Conservation (phyloP, 2,329 filamentous ascomycete species). For the Lachnellula occidentalis region DNA sequence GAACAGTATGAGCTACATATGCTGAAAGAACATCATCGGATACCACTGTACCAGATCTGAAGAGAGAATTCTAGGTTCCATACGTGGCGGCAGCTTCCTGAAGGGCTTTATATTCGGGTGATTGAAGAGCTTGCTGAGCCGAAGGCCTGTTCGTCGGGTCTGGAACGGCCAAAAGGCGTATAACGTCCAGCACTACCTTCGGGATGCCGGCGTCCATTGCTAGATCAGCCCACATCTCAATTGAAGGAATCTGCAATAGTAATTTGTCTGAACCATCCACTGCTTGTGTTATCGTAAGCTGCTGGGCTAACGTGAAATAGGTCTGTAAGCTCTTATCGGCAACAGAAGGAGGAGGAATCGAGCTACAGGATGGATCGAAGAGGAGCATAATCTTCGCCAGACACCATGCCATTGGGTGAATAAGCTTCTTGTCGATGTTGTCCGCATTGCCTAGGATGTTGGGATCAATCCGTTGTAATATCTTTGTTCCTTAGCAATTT, state of each 20-base stretch:
- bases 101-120: slow-evolving; percentile 5
- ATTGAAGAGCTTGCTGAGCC: slow-evolving; percentile 13
- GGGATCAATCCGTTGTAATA: slow-evolving; percentile 12
- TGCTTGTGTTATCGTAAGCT: slow-evolving; percentile 11
- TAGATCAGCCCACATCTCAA: slow-evolving; percentile 14
- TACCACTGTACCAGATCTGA: neutral
- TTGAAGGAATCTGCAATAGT: slow-evolving; percentile 14
- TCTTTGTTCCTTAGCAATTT: slow-evolving; percentile 8
- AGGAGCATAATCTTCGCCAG: slow-evolving; percentile 15
- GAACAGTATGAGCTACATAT: too few relatives aligned
- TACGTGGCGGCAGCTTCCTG: neutral
- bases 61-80: neutral
- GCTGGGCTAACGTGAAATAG: slow-evolving; percentile 14
- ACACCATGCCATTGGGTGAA: slow-evolving; percentile 11
- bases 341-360: slow-evolving; percentile 13
- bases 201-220: slow-evolving; percentile 12
- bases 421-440: slow-evolving; percentile 11
- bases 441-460: slow-evolving; percentile 12
- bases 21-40: neutral
- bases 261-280: slow-evolving; percentile 10
- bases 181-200: slow-evolving; percentile 13
- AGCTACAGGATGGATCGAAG: slow-evolving; percentile 9
- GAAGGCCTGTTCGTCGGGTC: slow-evolving; percentile 13
- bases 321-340: slow-evolving; percentile 9
- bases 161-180: slow-evolving; percentile 12